phyloP scores from a whole-genome alignment of 2,329 filamentous ascomycete genomes.

The Fusarium sp. region DNA sequence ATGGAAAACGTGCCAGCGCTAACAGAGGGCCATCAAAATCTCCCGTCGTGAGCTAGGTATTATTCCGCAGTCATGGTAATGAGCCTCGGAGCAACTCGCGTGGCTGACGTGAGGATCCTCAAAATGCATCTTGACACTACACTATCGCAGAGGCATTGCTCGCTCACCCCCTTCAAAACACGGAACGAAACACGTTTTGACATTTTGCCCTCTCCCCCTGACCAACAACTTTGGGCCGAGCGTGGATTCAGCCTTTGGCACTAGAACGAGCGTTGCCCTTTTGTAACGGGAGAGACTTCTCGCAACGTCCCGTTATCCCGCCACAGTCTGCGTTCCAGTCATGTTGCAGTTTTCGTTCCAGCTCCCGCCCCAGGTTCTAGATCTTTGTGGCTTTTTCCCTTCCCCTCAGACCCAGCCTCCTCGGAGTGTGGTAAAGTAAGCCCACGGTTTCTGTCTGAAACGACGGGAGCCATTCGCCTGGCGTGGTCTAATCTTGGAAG shows the following conservation, averaged over 20 bases:
- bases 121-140: neutral
- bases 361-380: neutral
- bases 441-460: slow-evolving; percentile 24
- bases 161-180: neutral
- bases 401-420: neutral
- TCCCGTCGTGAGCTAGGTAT: neutral
- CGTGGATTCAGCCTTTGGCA: slow-evolving; percentile 28
- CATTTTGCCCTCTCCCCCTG: slow-evolving; percentile 24
- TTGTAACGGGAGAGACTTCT: slow-evolving; percentile 28
- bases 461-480: neutral
- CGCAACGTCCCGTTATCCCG: slow-evolving; percentile 41
- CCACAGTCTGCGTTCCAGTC: slow-evolving; percentile 32
- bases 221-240: neutral
- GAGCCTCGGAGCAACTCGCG: neutral
- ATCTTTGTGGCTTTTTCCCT: neutral
- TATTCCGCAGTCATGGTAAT: neutral
- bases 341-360: slow-evolving; percentile 30
- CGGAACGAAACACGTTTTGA: neutral
- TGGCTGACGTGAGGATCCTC: neutral
- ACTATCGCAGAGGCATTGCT: neutral
- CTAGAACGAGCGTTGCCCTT: slow-evolving; percentile 31
- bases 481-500: slow-evolving; percentile 6
- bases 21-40: slow-evolving; percentile 23
- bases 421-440: slow-evolving; percentile 1
- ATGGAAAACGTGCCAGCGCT: slow-evolving; percentile 18